These are phyloP conservation scores for Chrysanthemum seticuspe DNA, from an alignment of 129 eudicot genomes.

Conservation along the genomic window DNA sequence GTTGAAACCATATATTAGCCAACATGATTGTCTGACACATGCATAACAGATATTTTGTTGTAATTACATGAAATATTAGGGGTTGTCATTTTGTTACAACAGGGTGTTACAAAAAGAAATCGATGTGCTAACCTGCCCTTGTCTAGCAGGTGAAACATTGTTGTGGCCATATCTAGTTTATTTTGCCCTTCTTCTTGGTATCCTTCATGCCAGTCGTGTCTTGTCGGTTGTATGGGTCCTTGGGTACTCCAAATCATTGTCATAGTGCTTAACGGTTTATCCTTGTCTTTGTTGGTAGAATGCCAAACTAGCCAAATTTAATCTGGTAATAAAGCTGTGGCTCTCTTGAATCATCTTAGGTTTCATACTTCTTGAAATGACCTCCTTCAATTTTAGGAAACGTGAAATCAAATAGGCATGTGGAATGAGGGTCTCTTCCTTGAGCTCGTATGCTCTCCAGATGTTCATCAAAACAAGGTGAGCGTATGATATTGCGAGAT, in stretches of 20 bases:
- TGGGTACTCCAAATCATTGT: too few species aligned
- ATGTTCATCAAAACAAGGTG: neutral
- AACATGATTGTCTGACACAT: too few species aligned
- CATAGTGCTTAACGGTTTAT: too few species aligned
- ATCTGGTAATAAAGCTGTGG: neutral
- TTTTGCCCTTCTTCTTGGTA: too few species aligned
- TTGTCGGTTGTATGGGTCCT: neutral
- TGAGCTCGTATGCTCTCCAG: neutral
- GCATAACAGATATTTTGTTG: too few species aligned
- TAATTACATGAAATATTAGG: neutral
- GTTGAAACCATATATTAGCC: too few species aligned
- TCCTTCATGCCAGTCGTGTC: too few species aligned
- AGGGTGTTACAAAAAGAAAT: too few species aligned
- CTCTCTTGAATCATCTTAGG: neutral
- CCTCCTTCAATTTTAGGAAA: neutral
- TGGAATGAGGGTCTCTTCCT: neutral
- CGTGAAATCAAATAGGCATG: neutral
- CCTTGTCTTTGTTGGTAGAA: neutral
- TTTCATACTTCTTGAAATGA: neutral
- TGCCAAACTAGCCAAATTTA: neutral
- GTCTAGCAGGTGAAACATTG: too few species aligned
- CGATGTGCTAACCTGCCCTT: too few species aligned
- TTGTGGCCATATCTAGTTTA: too few species aligned
- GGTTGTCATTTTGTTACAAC: neutral
- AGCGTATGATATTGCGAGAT: too few species aligned